phyloP scores from a whole-genome alignment of 2,329 filamentous ascomycete species.

The Claviceps sp. region DNA sequence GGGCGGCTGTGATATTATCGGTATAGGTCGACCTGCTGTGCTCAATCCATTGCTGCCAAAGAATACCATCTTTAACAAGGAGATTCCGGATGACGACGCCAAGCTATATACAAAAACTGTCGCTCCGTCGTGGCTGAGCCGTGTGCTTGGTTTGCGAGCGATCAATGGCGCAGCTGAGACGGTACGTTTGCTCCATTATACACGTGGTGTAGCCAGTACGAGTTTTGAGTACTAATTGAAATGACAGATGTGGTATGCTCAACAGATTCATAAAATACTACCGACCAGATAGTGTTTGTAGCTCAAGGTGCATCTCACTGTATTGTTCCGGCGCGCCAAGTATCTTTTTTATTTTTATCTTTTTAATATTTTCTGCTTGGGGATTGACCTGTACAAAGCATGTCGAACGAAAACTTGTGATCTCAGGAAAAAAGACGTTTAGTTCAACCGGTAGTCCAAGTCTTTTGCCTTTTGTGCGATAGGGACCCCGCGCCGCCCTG shows the following conservation, averaged over 20 bases:
- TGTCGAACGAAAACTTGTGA: no score
- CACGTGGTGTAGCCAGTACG: background rate
- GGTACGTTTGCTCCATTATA: conserved; percentile 2
- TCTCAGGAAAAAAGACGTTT: no score
- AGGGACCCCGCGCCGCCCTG: no score
- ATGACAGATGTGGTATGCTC: conserved; percentile 3
- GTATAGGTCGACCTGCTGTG: conserved; percentile 25
- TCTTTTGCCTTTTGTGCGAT: no score
- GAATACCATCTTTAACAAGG: conserved; percentile 21
- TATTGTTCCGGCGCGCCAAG: no score
- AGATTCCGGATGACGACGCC: conserved; percentile 21
- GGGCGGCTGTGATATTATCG: conserved; percentile 28
- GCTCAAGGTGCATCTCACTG: background rate
- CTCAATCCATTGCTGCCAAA: conserved; percentile 24
- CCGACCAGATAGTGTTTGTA: background rate
- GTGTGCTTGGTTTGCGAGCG: conserved; percentile 10
- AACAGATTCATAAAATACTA: conserved; percentile 1
- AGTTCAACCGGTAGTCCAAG: no score
- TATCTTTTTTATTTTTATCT: background rate
- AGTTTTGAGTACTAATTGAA: background rate
- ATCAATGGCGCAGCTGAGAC: conserved; percentile 8
- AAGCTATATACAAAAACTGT: conserved; percentile 16
- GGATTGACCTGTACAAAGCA: no score
- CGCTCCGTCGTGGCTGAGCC: conserved; percentile 11
- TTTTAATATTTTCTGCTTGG: background rate